Evolutionary conservation across 495 filamentous ascomycete genomes (phyloP).

Genomic region (Neurospora tetrasperma): DNA sequence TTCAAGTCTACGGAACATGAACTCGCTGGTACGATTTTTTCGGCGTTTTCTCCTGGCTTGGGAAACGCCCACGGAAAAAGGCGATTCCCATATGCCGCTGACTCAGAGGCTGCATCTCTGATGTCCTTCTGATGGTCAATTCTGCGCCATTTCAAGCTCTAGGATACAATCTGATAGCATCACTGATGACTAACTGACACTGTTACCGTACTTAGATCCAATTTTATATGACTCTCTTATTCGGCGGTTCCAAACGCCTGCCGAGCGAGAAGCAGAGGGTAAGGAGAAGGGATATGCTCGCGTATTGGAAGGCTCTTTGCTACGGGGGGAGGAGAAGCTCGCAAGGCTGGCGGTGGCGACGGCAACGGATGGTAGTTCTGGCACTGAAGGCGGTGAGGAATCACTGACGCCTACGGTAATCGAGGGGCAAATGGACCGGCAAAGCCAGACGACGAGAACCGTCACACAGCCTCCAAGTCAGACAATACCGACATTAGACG

Average conservation of each 20-base stretch:
- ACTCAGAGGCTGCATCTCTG: neutral
- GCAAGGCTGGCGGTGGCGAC: slow-evolving; percentile 45
- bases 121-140: neutral
- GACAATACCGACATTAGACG: neutral
- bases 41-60: neutral
- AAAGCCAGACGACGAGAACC: neutral
- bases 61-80: neutral
- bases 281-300: slow-evolving; percentile 64
- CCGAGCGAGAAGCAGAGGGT: slow-evolving; percentile 63
- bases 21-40: slow-evolving; percentile 25
- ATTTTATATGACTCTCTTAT: slow-evolving; percentile 72
- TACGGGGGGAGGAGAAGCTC: slow-evolving; percentile 63
- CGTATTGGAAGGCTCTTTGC: slow-evolving; percentile 57
- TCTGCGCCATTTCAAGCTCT: neutral
- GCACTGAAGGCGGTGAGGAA: neutral
- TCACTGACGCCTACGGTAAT: neutral
- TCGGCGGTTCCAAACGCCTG: slow-evolving; percentile 62
- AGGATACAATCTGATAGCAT: neutral
- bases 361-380: slow-evolving; percentile 14
- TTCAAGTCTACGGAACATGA: slow-evolving; percentile 34
- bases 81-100: neutral
- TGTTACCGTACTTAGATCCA: slow-evolving; percentile 45
- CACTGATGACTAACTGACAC: neutral
- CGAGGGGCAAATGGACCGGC: neutral
- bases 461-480: neutral